A percentile compares a stretch with the other conserved stretches of the same genome.
These are phyloP conservation scores for Hanseniaspora nectarophila DNA, from an alignment of 805 yeast species.

Conservation along the genomic window DNA sequence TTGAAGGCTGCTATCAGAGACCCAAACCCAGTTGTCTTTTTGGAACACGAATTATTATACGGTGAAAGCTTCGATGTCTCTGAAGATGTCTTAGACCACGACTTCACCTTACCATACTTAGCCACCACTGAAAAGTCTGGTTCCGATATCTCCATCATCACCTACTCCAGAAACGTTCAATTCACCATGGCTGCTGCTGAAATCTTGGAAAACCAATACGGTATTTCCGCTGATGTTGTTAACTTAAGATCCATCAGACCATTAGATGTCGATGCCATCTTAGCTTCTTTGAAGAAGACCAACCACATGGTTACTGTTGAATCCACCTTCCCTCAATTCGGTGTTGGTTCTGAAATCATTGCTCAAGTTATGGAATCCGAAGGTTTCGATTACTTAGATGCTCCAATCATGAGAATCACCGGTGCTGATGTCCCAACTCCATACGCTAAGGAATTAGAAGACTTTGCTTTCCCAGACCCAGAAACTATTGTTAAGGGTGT, in stretches of 20 bases:
- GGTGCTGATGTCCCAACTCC: constrained; percentile 99
- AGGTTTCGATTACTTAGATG: constrained; percentile 95
- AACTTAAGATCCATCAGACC: constrained; percentile 97
- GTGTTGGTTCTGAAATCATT: constrained; percentile 96
- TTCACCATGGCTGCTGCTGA: constrained; percentile 86
- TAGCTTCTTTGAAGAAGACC: constrained; percentile 87
- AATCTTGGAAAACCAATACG: constrained; percentile 66
- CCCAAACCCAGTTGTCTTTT: constrained; percentile 92
- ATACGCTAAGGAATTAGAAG: constrained; percentile 89
- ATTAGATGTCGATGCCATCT: constrained; percentile 74
- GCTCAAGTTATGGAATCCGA: constrained; percentile 98
- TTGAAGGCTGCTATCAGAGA: constrained; percentile 94
- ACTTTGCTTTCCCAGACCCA: constrained; percentile 96
- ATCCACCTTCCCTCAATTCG: constrained; percentile 95
- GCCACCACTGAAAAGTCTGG: constrained; percentile 94
- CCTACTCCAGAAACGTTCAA: constrained; percentile 85
- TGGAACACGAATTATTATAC: constrained; percentile 91
- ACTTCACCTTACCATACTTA: constrained; percentile 80
- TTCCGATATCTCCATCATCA: constrained; percentile 73
- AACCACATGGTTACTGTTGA: constrained; percentile 93
- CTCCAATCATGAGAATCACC: constrained; percentile 96
- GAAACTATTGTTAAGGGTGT: constrained; percentile 79
- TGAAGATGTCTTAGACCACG: constrained; percentile 80
- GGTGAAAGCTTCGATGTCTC: constrained; percentile 83
- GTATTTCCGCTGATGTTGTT: constrained; percentile 83